Base-by-base conservation (phyloP, 2,329 filamentous ascomycete genomes). In the Ophidiomyces ophidiicola region DNA sequence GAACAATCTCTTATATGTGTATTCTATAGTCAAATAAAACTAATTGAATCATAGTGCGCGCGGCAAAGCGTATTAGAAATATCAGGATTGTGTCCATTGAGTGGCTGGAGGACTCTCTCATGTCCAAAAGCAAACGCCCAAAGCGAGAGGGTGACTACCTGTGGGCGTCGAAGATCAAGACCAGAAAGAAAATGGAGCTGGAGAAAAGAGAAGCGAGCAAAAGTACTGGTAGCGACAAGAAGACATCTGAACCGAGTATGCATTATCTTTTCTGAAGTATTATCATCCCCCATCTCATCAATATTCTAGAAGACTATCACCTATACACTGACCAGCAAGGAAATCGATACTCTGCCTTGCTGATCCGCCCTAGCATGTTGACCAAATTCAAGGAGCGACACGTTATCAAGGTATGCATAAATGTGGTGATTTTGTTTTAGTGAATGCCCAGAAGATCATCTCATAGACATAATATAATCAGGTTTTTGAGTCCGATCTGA, bases 401-500 rank as follows among this genome's bases (percentile, higher is more conserved):
- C 28, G 61, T 66, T 0, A 56, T 82, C 2, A 71, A 67, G 43
- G 78, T 82, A 61, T 60, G 72, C 59, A 18, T 36, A 31, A 5
- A 15, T 12, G 11, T 18, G 35, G 32, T 7, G 28, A 20, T 39
- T 36, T 12, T 19, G 29, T 24, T 30, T 36, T 38, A 12, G 5
- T 33, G 11, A 33, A 17, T 28, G 25, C 7, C 25, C 7, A 28
- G 8, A 12, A 28, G 25, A 28, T 28, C 40, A 7, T 44, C 32
- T 28, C 33, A 44, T 33, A 36, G 24, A 18, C 44, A 35, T 15
- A 19, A n/a, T 35, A 38, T 33, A 42, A 53, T 20, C 46, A 85
- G 78, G 66, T 87, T 36, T 82, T 76, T 61, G 74, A 84, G 55
- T 80, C 77, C 4, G 67, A 74, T 44, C 61, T 68, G 7, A 58